Evolutionary conservation across 1,284 basidiomycete genomes (phyloP), one percentile per base, ranked within the genome.

Genomic region (Ceratobasidium sp.): DNA sequence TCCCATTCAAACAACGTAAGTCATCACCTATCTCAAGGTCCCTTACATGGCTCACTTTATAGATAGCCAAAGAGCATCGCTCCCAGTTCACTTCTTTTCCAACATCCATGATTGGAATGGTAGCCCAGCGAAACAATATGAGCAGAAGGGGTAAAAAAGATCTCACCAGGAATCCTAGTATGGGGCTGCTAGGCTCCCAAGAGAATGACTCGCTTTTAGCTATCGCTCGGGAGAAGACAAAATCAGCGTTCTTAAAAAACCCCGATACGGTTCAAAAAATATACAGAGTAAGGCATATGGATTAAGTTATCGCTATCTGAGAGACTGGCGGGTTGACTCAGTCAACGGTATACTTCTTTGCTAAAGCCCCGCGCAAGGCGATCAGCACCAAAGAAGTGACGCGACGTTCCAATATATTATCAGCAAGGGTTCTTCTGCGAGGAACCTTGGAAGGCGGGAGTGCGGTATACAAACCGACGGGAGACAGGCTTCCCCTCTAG

Each of bases 351-450:
- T 41, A 44, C 19, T 56, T 14, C 8, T 45, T 69, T 15, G 66
- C 17, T 4, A 47, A 17, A 22, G 33, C 45, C 22, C 66, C 66
- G 1, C 66, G 66, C 4, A 36, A 19, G 5, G 31, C 44, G 1
- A 8, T 69, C 1, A 57, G 44, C n/a, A 53, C 66, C 4, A 36
- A 57, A 24, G 27, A 45, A 9, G 31, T 57, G 2, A 53, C 54
- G 7, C 33, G 27, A 3, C 53, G 24, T 14, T 4, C 24, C n/a
- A 57, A 69, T 54, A n/a, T 6, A 1, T 69, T 57, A 19, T 29
- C 66, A 5, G 66, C 66, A 19, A 41, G 14, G 27, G 19, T 69
- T 7, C 27, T 69, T 31, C 36, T 69, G 6, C 53, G 29, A 4
- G 53, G 66, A 3, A 24, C 45, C 4, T 6, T 1, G 14, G 51